Percentiles rank a stretch among this genome's conserved stretches.
Conservation (phyloP, 2,329 filamentous ascomycete genomes). For the Botrytis tulipae region DNA sequence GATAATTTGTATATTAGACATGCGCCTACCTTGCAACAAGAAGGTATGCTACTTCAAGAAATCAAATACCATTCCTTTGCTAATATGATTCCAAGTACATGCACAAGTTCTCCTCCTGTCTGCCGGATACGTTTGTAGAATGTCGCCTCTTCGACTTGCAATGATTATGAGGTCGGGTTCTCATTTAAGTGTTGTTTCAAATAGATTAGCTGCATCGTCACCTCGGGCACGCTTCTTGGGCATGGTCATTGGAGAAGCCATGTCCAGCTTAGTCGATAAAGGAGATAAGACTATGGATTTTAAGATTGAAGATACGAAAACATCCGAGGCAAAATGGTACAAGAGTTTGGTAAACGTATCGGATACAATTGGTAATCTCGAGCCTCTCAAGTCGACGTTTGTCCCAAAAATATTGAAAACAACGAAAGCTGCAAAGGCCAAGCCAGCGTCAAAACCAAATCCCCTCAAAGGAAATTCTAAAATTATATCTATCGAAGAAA, state of each 20-base stretch:
- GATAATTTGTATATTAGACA: slow-evolving; percentile 87
- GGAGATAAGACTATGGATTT: slow-evolving; percentile 76
- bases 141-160: slow-evolving; percentile 62
- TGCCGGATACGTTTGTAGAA: slow-evolving; percentile 71
- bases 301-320: slow-evolving; percentile 74
- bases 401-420: slow-evolving; percentile 26
- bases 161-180: slow-evolving; percentile 67
- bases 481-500: slow-evolving; percentile 61
- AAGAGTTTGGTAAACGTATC: slow-evolving; percentile 60
- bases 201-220: slow-evolving; percentile 76
- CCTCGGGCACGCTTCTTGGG: slow-evolving; percentile 76
- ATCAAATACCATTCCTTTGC: slow-evolving; percentile 23
- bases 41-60: slow-evolving; percentile 55
- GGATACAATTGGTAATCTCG: slow-evolving; percentile 61
- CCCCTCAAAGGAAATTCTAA: slow-evolving; percentile 33
- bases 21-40: slow-evolving; percentile 80
- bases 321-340: slow-evolving; percentile 73
- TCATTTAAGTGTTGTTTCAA: slow-evolving; percentile 80
- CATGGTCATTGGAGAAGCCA: slow-evolving; percentile 78
- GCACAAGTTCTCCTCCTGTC: slow-evolving; percentile 75
- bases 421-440: slow-evolving; percentile 26
- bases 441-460: slow-evolving; percentile 38
- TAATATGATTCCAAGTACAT: slow-evolving; percentile 57
- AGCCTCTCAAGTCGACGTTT: slow-evolving; percentile 45
- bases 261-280: slow-evolving; percentile 59